These are phyloP conservation scores for Yamadazyma aaseri DNA, from an alignment of 1,139 yeast species.

Conservation along the genomic window DNA sequence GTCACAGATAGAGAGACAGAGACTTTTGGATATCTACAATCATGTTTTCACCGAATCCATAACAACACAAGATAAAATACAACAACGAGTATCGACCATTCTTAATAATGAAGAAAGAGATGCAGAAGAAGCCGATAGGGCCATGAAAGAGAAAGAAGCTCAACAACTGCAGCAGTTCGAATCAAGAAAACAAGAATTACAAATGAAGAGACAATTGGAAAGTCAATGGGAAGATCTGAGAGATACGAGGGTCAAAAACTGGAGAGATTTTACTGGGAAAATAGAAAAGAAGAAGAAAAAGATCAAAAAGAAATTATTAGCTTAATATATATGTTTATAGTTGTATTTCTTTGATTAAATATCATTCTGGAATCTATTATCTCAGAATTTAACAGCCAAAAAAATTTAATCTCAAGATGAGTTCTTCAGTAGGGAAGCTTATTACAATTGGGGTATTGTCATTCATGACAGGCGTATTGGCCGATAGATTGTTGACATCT, in stretches of 20 bases:
- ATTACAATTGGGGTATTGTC: slow-evolving; percentile 23
- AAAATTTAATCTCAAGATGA: slow-evolving; percentile 1
- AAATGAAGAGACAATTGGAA: slow-evolving; percentile 38
- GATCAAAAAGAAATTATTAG: slow-evolving; percentile 38
- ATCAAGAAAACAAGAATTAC: slow-evolving; percentile 39
- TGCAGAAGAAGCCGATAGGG: slow-evolving; percentile 15
- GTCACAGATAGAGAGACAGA: slow-evolving; percentile 35
- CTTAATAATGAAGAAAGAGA: slow-evolving; percentile 34
- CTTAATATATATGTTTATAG: slow-evolving; percentile 4
- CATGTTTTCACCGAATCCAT: slow-evolving; percentile 33
- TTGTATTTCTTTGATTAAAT: neutral
- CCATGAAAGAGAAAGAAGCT: slow-evolving; percentile 21
- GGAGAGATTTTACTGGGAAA: slow-evolving; percentile 55
- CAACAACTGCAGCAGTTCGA: slow-evolving; percentile 26
- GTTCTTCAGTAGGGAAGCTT: slow-evolving; percentile 2
- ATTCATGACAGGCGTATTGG: slow-evolving; percentile 27
- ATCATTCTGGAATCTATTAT: too few species aligned
- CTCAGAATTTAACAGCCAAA: neutral
- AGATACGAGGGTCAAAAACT: slow-evolving; percentile 57
- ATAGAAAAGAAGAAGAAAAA: slow-evolving; percentile 43
- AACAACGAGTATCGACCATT: slow-evolving; percentile 17
- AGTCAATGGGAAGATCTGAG: slow-evolving; percentile 63
- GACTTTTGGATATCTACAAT: slow-evolving; percentile 33
- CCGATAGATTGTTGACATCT: slow-evolving; percentile 16
- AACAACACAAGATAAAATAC: slow-evolving; percentile 15